A percentile compares a stretch with the other conserved stretches of the same genome.
phyloP scores from a whole-genome alignment of 2,329 filamentous ascomycete species.

The Dothistroma septosporum region DNA sequence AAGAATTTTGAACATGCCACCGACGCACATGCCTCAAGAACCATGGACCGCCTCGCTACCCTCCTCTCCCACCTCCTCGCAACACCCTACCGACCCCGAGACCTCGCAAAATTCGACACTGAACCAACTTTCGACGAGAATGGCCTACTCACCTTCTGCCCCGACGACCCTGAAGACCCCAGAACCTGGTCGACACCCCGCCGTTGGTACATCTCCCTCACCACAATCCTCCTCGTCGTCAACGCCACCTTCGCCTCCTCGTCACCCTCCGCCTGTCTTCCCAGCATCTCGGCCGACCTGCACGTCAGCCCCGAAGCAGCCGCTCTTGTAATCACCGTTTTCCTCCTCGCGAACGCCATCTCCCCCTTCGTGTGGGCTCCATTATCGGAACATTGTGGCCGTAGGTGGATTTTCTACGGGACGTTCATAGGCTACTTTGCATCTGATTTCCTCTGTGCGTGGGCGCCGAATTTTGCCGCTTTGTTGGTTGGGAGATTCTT shows the following conservation, averaged over 20 bases:
- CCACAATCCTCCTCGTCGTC: constrained; percentile 45
- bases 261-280: constrained; percentile 36
- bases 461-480: constrained; percentile 51
- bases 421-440: constrained; percentile 40
- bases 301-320: constrained; percentile 45
- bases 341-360: constrained; percentile 49
- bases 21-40: not conserved
- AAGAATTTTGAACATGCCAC: too few relatives aligned
- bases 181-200: constrained; percentile 43
- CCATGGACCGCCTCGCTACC: not conserved
- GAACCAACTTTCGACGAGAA: constrained; percentile 39
- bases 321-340: constrained; percentile 31
- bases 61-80: not conserved
- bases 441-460: constrained; percentile 54
- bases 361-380: constrained; percentile 63
- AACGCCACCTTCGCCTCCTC: constrained; percentile 54
- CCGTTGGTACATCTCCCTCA: constrained; percentile 41
- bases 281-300: constrained; percentile 45
- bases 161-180: constrained; percentile 47
- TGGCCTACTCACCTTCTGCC: constrained; percentile 49
- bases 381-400: constrained; percentile 61
- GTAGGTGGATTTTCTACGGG: constrained; percentile 50
- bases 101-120: constrained; percentile 9
- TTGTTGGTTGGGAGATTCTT: constrained; percentile 55
- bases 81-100: not conserved